Base-by-base conservation (phyloP, 208 protist species). In the Herpetomonas tarakana region DNA sequence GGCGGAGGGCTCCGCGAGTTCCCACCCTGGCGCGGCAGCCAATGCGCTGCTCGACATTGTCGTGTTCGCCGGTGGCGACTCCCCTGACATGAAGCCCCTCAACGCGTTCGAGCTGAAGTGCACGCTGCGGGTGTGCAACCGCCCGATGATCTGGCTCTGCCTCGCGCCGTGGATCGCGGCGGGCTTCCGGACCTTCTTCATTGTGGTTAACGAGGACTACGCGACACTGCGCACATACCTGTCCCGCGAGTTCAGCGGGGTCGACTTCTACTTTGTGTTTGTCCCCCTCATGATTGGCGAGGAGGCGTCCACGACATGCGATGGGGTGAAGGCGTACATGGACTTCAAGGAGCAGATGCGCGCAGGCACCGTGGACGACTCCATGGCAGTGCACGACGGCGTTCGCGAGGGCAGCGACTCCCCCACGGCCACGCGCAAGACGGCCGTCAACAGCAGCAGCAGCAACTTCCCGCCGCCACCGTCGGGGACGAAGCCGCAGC, bases 81-180 rank as follows among this genome's bases (percentile, higher is more conserved):
- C 80, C 1, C 50, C 62, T 2, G 65, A 74, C 26, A 39, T 91
- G 26, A 78, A 59, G 57, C 84, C 85, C n/a, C 70, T 88, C 16
- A 83, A 68, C 49, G 56, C 66, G 24, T 75, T 76, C 58, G 81
- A 88, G 52, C 74, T 69, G 25, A 91, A 91, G 63, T 71, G 68
- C 24, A 89, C 89, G 81, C 66, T 92, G 49, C 71, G 61, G 31
- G 57, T 80, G 2, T 88, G 82, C 66, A 94, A 94, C 52, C 76
- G 78, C 0, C 88, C 88, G 0, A 70, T 94, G n/a, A 89, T 94
- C 49, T 92, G 85, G 86, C 92, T 86, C 65, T 77, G 68, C 45
- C 58, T 94, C 16, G 54, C 50, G n/a, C 85, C 88, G 28, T 91
- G 82, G 83, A 81, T 92, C 16, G 63, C 68, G 21, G 78, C 74